Conservation (phyloP, 768 basidiomycete genomes). For the Amanita rimosa region DNA sequence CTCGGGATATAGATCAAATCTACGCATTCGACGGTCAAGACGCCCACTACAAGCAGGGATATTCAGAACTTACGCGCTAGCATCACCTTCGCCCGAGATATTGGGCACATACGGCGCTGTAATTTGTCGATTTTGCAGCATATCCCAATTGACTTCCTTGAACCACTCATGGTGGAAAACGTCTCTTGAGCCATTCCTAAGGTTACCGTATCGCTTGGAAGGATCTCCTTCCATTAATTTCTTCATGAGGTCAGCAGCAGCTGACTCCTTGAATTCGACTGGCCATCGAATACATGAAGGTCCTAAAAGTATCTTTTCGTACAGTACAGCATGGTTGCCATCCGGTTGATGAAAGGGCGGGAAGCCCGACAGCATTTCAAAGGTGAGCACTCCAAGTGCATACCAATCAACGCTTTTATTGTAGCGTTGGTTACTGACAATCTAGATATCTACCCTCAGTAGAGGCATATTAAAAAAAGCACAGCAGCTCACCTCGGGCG, state of each 20-base stretch:
- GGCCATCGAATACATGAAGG: constrained; percentile 75
- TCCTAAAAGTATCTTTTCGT: constrained; percentile 83
- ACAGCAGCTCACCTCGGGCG: constrained; percentile 64
- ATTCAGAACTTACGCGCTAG: constrained; percentile 64
- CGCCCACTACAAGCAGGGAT: constrained; percentile 7
- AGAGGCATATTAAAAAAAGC: constrained; percentile 7
- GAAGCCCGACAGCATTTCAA: constrained; percentile 94
- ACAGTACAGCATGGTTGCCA: constrained; percentile 74
- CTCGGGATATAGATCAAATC: constrained; percentile 74
- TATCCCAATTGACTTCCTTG: constrained; percentile 85
- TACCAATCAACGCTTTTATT: constrained; percentile 99
- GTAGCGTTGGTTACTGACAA: constrained; percentile 75
- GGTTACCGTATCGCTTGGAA: constrained; percentile 80
- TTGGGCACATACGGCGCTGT: constrained; percentile 92
- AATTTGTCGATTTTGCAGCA: constrained; percentile 73
- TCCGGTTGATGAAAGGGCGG: constrained; percentile 91
- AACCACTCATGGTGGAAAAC: constrained; percentile 95
- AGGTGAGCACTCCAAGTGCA: constrained; percentile 92
- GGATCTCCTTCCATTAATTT: constrained; percentile 88
- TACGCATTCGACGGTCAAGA: constrained; percentile 15
- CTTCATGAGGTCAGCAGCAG: constrained; percentile 79
- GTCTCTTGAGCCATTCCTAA: constrained; percentile 80
- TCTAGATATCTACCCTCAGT: constrained; percentile 25
- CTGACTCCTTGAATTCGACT: constrained; percentile 53
- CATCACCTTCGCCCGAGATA: constrained; percentile 88